These are phyloP conservation scores for Vitis labrusca DNA, from an alignment of 164 flowering plant species.

Conservation along the genomic window DNA sequence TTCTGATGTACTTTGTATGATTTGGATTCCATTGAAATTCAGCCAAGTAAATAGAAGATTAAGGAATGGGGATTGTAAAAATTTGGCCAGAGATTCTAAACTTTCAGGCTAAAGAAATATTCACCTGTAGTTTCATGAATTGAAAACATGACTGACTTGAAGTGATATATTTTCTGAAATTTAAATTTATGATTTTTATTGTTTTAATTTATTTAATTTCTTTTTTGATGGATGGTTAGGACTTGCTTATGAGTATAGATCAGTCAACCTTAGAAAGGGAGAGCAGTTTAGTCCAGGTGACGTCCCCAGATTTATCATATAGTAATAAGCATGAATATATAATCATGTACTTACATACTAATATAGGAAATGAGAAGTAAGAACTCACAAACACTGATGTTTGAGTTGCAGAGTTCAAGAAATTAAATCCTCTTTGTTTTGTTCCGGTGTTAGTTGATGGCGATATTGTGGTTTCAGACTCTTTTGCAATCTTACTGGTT, in stretches of 20 bases:
- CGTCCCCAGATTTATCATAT: background rate
- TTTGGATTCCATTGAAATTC: no score
- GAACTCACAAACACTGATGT: background rate
- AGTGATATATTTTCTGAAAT: background rate
- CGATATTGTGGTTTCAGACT: slow-evolving; percentile 57
- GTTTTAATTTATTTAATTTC: background rate
- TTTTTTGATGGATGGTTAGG: slow-evolving; percentile 21
- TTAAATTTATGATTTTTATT: background rate
- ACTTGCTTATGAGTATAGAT: slow-evolving; percentile 52
- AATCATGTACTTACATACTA: background rate
- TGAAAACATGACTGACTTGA: no score
- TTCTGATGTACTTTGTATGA: no score
- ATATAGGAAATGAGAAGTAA: no score
- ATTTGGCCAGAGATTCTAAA: no score
- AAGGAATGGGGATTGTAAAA: no score
- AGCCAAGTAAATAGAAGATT: no score
- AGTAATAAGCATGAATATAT: background rate
- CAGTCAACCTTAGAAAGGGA: slow-evolving; percentile 51
- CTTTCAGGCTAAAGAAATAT: no score
- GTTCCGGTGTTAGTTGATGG: slow-evolving; percentile 70
- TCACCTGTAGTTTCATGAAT: no score
- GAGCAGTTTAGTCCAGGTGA: slow-evolving; percentile 62
- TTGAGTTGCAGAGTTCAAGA: slow-evolving; percentile 51
- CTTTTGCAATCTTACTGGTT: slow-evolving; percentile 67
- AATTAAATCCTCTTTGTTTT: slow-evolving; percentile 54